Evolutionary conservation across 768 basidiomycete species (phyloP), one percentile per base, ranked within the genome.

Genomic region (Pleurotus platypus): DNA sequence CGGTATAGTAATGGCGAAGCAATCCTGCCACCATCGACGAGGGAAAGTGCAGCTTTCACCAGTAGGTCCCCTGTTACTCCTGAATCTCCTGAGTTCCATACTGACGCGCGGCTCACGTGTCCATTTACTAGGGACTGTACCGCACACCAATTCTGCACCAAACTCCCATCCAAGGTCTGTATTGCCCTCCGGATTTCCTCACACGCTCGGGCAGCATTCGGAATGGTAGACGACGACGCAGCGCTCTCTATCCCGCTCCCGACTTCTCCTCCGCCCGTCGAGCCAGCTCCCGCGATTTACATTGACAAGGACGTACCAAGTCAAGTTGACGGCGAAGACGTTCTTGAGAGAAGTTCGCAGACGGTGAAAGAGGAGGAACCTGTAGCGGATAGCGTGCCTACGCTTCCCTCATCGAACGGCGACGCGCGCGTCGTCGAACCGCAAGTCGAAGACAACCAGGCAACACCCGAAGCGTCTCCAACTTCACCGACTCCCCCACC

Each of bases 191-290:
- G 30, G 30, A 35, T 35, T 35, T 35, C 30, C 30, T 35, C 30
- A 35, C 30, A 35, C 30, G 11, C 30, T 11, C 30, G 30, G 30
- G 30, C 30, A 35, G 30, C 39, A 22, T 20, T 24, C 39, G 51
- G 51, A 54, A 54, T 54, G 51, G 37, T 40, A 39, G 51, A 54
- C 39, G 51, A 54, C 51, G 51, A 54, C 18, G 37, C 13, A 38
- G 51, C 51, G 16, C 51, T 54, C 51, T 40, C 51, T 40, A 42
- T 54, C 42, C 51, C 51, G 35, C 51, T 54, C 42, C 51, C 51
- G 9, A 27, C 4, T 13, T 42, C 51, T 43, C 51, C 51, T 20
- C 35, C 51, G 5, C 16, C 51, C 37, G 51, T 40, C 9, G 11
- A 37, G 13, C 22, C 46, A 18, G 20, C 20, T 12, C 22, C 51